A percentile compares a stretch with the other conserved stretches of the same genome.
Evolutionary conservation across 2,329 filamentous ascomycete genomes (phyloP).

Genomic region (Trichoderma breve): DNA sequence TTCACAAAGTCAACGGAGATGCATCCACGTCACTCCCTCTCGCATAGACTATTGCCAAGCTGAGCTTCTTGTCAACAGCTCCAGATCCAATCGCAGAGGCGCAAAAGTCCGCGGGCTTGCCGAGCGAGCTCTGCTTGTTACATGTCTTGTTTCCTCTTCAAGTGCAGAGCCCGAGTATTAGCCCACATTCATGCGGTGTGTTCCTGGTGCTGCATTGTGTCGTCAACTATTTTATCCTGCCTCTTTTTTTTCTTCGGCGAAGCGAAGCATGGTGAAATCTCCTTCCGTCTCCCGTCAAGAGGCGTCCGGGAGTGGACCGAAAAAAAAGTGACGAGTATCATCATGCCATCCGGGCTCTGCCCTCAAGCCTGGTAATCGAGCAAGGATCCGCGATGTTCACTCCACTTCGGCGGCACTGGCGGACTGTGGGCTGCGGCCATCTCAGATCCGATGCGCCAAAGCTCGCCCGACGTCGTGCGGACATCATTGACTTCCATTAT

Average conservation of each 20-base stretch:
- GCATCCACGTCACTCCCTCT: slow-evolving; percentile 10
- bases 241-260: neutral
- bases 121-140: slow-evolving; percentile 2
- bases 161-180: neutral
- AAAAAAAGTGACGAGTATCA: slow-evolving; percentile 8
- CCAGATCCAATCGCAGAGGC: neutral
- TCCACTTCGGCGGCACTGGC: slow-evolving; percentile 16
- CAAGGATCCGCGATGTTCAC: slow-evolving; percentile 8
- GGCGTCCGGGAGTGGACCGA: slow-evolving; percentile 3
- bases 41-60: neutral
- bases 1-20: neutral
- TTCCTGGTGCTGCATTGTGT: neutral
- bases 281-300: neutral
- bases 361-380: neutral
- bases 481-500: slow-evolving; percentile 15
- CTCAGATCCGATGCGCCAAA: slow-evolving; percentile 19
- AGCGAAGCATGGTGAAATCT: neutral
- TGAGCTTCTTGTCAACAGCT: neutral
- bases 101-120: neutral
- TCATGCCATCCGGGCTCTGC: slow-evolving; percentile 10
- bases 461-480: slow-evolving; percentile 14
- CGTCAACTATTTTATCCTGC: neutral
- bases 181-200: slow-evolving; percentile 4
- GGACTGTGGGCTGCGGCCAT: slow-evolving; percentile 13
- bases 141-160: neutral